Evolutionary conservation across 352 stramenopile species (phyloP), one percentile per base, ranked within the genome.

Genomic region (Pythium dissotocum): DNA sequence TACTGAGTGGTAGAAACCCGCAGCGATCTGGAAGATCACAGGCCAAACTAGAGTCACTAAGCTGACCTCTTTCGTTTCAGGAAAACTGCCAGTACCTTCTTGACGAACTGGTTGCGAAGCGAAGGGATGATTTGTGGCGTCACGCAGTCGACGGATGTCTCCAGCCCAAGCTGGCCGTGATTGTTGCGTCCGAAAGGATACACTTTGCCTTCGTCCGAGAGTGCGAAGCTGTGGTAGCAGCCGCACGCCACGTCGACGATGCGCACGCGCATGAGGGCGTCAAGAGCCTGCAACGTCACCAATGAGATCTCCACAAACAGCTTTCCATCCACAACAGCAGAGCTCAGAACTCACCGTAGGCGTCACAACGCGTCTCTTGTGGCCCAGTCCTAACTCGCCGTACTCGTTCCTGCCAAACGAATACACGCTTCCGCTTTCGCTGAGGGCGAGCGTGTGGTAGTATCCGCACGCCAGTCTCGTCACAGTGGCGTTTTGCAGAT

Each of bases 171-270:
- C 48, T 98, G 94, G 1, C 94, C 94, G 71, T 98, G 93, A 62
- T 98, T 97, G 70, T 98, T 98, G 35, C 93, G 78, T 26, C 94
- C 94, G 72, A 97, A 98, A 21, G 97, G 93, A 61, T 93, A 95
- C 44, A 97, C 88, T 67, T 90, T 91, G 9, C 88, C 89, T 35
- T 94, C 81, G n/a, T 93, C 84, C 16, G 84, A 92, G 33, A 96
- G 81, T 3, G 79, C 65, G 12, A 97, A 77, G 26, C 85, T 97
- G 74, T 97, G 89, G 56, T 95, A 96, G 70, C 87, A 94, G 21
- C 89, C 89, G 32, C 88, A 96, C 30, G 88, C 79, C 21, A 94
- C 80, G 36, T 91, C 80, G n/a, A 83, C 70, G 55, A 94, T 83
- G 13, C 77, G 80, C 28, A 88, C 70, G 3, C 82, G 77, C 3